Conservation (phyloP, 2,329 filamentous ascomycete species). For the Fusarium sp. region DNA sequence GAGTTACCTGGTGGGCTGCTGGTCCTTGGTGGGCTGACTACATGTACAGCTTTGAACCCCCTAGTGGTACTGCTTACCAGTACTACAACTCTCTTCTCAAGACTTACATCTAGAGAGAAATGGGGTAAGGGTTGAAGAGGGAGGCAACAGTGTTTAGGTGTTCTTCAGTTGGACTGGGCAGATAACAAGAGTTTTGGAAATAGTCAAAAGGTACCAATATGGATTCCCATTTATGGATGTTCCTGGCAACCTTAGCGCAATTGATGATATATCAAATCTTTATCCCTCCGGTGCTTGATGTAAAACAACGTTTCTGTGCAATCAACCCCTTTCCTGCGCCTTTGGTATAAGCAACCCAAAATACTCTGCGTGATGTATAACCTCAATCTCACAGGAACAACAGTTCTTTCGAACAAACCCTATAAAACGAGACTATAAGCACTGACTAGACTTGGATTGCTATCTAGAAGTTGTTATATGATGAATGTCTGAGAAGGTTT, state of each 20-base stretch:
- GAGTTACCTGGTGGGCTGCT: conserved; percentile 68
- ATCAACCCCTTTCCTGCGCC: background rate
- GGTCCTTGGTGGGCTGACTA: conserved; percentile 70
- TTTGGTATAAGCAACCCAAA: background rate
- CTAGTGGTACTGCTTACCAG: conserved; percentile 57
- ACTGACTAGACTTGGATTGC: rapidly evolving
- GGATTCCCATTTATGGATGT: background rate
- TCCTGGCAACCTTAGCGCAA: background rate
- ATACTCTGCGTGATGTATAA: rapidly evolving
- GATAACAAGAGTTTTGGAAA: background rate
- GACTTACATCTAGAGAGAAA: conserved; percentile 47
- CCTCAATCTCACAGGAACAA: background rate
- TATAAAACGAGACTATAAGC: rapidly evolving
- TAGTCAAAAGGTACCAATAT: rapidly evolving
- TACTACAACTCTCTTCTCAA: conserved; percentile 46
- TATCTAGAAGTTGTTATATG: background rate
- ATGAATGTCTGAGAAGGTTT: too few relatives aligned
- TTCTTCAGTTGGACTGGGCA: background rate
- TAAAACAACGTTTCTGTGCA: too few relatives aligned
- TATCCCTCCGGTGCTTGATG: rapidly evolving
- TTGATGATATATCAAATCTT: background rate
- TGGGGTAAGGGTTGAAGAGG: too few relatives aligned
- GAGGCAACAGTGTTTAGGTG: rapidly evolving
- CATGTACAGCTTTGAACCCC: conserved; percentile 61
- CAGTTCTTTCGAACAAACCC: rapidly evolving